A percentile compares a stretch with the other conserved stretches of the same genome.
Evolutionary conservation across 1,284 basidiomycete genomes (phyloP).

Genomic region (Tranzscheliella williamsii): DNA sequence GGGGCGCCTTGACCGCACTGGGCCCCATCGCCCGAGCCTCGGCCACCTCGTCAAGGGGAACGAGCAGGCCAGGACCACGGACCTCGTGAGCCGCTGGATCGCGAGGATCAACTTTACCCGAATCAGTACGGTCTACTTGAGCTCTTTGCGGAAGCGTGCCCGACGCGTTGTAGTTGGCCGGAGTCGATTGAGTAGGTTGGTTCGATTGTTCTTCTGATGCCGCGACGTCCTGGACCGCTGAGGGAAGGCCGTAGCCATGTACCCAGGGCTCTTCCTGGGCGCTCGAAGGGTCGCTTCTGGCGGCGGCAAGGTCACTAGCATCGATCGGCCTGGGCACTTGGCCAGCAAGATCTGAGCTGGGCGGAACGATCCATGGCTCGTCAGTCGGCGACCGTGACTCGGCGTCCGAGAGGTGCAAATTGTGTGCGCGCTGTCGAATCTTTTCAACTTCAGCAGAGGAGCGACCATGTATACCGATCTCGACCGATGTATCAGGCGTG

Average conservation of each 20-base stretch:
- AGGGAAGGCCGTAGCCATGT: slow-evolving; percentile 23
- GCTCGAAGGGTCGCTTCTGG: neutral
- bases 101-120: slow-evolving; percentile 36
- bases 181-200: slow-evolving; percentile 1
- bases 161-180: slow-evolving; percentile 15
- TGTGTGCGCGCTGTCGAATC: slow-evolving; percentile 23
- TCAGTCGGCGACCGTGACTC: slow-evolving; percentile 1
- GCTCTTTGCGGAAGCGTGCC: slow-evolving; percentile 30
- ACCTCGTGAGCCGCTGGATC: slow-evolving; percentile 41
- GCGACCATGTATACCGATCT: slow-evolving; percentile 41
- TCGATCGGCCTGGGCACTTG: slow-evolving; percentile 28
- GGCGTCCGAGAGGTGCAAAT: slow-evolving; percentile 22
- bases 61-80: slow-evolving; percentile 35
- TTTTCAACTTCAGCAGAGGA: slow-evolving; percentile 38
- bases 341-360: slow-evolving; percentile 12
- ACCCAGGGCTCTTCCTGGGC: slow-evolving; percentile 25
- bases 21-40: slow-evolving; percentile 21
- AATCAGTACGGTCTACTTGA: slow-evolving; percentile 36
- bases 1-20: slow-evolving; percentile 23
- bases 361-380: slow-evolving; percentile 27
- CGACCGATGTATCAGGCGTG: slow-evolving; percentile 36
- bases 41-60: slow-evolving; percentile 40
- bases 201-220: neutral
- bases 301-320: slow-evolving; percentile 24
- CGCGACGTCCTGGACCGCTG: slow-evolving; percentile 16